Conservation (phyloP, 495 filamentous ascomycete species). For the Neurospora intermedia region DNA sequence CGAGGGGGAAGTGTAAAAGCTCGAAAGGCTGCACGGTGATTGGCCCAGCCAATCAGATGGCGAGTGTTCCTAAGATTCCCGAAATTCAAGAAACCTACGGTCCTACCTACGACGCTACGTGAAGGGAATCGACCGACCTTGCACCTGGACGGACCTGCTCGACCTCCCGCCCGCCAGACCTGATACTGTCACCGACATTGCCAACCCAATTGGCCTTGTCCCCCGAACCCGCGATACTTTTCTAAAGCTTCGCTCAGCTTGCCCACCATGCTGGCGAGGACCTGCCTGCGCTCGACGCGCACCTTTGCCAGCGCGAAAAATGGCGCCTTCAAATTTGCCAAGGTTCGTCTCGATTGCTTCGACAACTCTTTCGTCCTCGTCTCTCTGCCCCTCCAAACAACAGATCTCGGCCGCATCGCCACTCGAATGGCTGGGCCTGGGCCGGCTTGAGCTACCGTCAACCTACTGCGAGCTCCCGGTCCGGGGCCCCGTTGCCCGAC, state of each 20-base stretch:
- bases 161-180: conserved; percentile 17
- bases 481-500: background rate
- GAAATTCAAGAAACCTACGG: conserved; percentile 26
- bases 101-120: background rate
- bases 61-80: conserved; percentile 28
- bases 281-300: conserved; percentile 71
- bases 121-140: background rate
- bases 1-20: background rate
- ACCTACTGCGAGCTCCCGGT: background rate
- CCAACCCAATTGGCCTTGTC: conserved; percentile 31
- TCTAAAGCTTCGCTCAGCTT: conserved; percentile 35
- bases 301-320: conserved; percentile 59
- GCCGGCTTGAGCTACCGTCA: background rate
- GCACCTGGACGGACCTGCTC: conserved; percentile 18
- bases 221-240: conserved; percentile 20
- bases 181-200: conserved; percentile 19
- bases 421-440: background rate
- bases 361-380: background rate
- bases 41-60: conserved; percentile 18
- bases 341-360: conserved; percentile 37
- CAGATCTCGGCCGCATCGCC: background rate
- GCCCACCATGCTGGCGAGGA: conserved; percentile 76
- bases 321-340: conserved; percentile 45
- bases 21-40: conserved; percentile 8
- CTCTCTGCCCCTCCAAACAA: background rate